A percentile compares a stretch with the other conserved stretches of the same genome.
Conservation (phyloP, 73 alveolate species). For the Paramecium sonneborni region DNA sequence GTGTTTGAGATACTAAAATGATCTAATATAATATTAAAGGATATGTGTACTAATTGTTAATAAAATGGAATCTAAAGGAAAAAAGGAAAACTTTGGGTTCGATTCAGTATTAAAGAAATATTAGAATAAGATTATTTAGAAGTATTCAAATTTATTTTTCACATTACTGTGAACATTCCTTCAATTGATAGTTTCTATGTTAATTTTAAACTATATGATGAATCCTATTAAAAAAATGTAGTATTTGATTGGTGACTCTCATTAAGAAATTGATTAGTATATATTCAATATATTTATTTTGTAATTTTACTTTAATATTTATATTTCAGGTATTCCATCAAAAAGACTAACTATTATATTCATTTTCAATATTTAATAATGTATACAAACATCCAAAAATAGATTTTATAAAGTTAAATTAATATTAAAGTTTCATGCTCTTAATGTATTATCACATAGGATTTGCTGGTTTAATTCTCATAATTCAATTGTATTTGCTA, state of each 20-base stretch:
- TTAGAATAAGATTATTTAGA: slow-evolving; percentile 32
- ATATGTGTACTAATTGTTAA: slow-evolving; percentile 58
- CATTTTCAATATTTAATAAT: too few relatives aligned
- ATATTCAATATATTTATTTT: background rate
- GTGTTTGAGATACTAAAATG: slow-evolving; percentile 60
- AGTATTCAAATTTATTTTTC: background rate
- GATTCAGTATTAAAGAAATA: slow-evolving; percentile 33
- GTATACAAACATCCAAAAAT: background rate
- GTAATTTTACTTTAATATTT: background rate
- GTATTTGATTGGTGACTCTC: background rate
- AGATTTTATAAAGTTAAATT: background rate
- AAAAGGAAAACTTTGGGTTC: slow-evolving; percentile 40
- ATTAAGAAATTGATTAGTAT: background rate
- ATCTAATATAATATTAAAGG: slow-evolving; percentile 59
- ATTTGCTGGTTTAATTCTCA: background rate
- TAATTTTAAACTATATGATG: background rate
- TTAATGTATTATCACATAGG: background rate
- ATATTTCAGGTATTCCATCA: background rate
- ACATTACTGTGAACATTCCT: background rate
- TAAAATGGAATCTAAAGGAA: slow-evolving; percentile 68
- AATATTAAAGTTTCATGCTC: background rate
- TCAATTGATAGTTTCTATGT: slow-evolving; percentile 21
- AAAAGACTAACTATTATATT: too few relatives aligned
- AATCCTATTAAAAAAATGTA: background rate
- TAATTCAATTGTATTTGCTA: background rate